Base-by-base conservation (phyloP, 495 filamentous ascomycete genomes). In the Penicillium flavigenum region DNA sequence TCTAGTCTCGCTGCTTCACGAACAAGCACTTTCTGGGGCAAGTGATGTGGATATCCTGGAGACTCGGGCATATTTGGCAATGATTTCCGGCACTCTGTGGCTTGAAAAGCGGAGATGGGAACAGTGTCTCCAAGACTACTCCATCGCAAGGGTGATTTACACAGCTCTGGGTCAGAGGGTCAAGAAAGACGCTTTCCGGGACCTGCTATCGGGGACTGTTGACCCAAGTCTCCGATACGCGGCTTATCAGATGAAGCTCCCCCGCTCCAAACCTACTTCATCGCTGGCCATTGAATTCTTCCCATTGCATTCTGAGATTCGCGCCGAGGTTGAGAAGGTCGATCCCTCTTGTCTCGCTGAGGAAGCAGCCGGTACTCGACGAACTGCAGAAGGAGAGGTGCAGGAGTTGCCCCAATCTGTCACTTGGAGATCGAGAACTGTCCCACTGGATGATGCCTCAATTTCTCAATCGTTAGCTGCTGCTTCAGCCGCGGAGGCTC, bases 151-250 rank as follows among this genome's bases (percentile, higher is more conserved):
- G 48, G 82, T 96, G 17, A 88, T 96, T 60, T 99, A 98, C 70
- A 85, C 79, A 42, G 83, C 87, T 2, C 76, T 99, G 14, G 80
- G 82, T 14, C 87, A 86, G 63, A 65, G 69, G 44, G 74, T 75
- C 8, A 81, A 81, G 64, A 83, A 81, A 61, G 94, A 96, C 63
- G 75, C 89, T 44, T 95, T 89, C 73, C 87, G 87, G 51, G 94
- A 99, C 43, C 79, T 96, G 17, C 75, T 98, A 34, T 84, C 88
- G 12, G 85, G 86, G 57, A 96, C 88, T 24, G 85, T 96, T 47
- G 95, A 99, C 64, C 92, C 93, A 7, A 96, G 92, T 55, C 88
- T 98, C 60, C 86, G 92, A 49, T 98, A 93, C 72, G 91, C 91
- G 3, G 92, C 95, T 5, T 98, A 98, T 72, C 90, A 96, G 67